Evolutionary conservation across 495 filamentous ascomycete genomes (phyloP).

Genomic region (Podospora pseudopauciseta): DNA sequence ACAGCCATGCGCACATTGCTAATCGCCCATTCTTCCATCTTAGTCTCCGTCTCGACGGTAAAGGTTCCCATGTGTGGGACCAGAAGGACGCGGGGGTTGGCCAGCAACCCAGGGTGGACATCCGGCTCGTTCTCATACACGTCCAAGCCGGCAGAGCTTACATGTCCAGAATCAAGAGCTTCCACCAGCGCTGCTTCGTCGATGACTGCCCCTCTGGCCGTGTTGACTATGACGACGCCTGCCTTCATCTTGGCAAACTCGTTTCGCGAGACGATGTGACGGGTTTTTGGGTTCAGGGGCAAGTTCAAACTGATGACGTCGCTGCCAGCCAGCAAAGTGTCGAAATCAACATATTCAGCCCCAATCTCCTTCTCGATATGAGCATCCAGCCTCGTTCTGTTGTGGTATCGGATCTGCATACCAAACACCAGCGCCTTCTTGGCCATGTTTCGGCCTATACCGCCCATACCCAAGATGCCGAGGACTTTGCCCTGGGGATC

Average conservation of each 20-base stretch:
- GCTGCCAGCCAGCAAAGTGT: conserved; percentile 59
- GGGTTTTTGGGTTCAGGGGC: conserved; percentile 65
- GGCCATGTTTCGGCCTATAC: conserved; percentile 63
- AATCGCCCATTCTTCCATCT: conserved; percentile 75
- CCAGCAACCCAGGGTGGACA: conserved; percentile 66
- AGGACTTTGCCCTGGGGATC: conserved; percentile 71
- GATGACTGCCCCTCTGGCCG: conserved; percentile 65
- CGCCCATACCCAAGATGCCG: conserved; percentile 85
- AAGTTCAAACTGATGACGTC: conserved; percentile 77
- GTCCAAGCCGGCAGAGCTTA: conserved; percentile 66
- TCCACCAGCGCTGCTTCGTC: conserved; percentile 69
- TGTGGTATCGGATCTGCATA: conserved; percentile 68
- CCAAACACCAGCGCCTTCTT: conserved; percentile 55
- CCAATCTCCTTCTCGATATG: conserved; percentile 54
- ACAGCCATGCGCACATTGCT: conserved; percentile 64
- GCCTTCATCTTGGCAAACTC: conserved; percentile 69
- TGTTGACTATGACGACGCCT: conserved; percentile 69
- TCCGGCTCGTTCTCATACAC: conserved; percentile 78
- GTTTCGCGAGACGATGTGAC: conserved; percentile 59
- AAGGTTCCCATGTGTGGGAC: conserved; percentile 78
- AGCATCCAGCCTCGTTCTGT: conserved; percentile 47
- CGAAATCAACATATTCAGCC: conserved; percentile 65
- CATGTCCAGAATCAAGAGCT: conserved; percentile 65
- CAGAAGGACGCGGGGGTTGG: conserved; percentile 66
- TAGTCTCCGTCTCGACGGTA: conserved; percentile 58